These are phyloP conservation scores for Backusella circina DNA, from an alignment of 192 early-diverging fungal genomes.

Conservation along the genomic window DNA sequence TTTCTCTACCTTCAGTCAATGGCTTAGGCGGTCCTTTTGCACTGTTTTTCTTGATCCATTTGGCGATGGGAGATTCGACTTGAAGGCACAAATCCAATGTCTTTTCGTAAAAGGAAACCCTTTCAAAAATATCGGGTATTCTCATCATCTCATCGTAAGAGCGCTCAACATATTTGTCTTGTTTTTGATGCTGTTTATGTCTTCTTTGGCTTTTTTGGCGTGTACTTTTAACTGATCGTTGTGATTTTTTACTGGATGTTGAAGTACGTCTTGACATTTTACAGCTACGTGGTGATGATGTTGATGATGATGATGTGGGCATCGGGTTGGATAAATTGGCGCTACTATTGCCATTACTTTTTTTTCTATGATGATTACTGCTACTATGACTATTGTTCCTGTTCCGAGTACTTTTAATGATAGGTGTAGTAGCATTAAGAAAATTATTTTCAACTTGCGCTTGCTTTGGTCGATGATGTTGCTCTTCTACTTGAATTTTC, in stretches of 20 bases:
- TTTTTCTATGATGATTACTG: background rate
- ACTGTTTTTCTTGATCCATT: slow-evolving; percentile 1
- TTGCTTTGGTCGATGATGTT: background rate
- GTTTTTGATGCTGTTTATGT: background rate
- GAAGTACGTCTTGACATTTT: slow-evolving; percentile 3
- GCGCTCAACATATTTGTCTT: slow-evolving; percentile 2
- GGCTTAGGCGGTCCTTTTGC: slow-evolving; percentile 11
- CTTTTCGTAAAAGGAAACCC: slow-evolving; percentile 23
- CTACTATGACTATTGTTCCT: background rate
- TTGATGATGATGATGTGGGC: background rate
- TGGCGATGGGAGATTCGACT: slow-evolving; percentile 5
- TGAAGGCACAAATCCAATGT: slow-evolving; percentile 17
- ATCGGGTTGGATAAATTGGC: background rate
- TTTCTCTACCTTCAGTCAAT: slow-evolving; percentile 8
- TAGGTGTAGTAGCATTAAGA: background rate
- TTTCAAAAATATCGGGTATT: slow-evolving; percentile 23
- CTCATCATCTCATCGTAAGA: slow-evolving; percentile 28
- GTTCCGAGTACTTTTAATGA: background rate
- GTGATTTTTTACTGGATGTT: slow-evolving; percentile 12
- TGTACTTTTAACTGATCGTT: background rate
- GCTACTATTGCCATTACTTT: background rate
- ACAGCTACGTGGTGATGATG: background rate
- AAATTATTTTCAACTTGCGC: background rate
- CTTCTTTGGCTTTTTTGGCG: background rate
- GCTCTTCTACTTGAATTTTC: background rate